Percentiles rank a stretch among this genome's conserved stretches.
These are phyloP conservation scores for Aspergillus puulaauensis DNA, from an alignment of 2,329 filamentous ascomycete species.

Conservation along the genomic window DNA sequence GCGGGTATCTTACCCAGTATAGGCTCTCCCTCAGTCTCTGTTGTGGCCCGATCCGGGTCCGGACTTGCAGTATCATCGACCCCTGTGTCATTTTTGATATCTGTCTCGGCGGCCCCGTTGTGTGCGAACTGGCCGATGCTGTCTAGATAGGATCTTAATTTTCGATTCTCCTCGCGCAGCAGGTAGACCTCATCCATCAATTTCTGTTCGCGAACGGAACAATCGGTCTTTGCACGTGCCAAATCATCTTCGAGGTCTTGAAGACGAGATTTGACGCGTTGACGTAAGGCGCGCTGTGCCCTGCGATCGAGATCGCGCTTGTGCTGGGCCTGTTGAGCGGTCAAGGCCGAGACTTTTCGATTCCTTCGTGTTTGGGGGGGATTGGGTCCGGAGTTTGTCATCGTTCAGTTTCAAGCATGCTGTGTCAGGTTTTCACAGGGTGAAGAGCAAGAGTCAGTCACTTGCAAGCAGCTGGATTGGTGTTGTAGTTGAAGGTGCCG, in stretches of 20 bases:
- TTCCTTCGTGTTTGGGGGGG: too few species aligned
- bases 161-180: not conserved
- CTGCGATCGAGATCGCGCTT: slow-evolving; percentile 3
- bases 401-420: too few species aligned
- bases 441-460: too few species aligned
- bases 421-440: too few species aligned
- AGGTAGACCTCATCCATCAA: not conserved
- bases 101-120: not conserved
- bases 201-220: not conserved
- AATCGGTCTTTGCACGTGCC: not conserved
- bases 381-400: too few species aligned
- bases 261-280: not conserved
- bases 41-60: too few species aligned
- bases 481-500: too few species aligned
- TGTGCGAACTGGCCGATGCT: slow-evolving; percentile 1
- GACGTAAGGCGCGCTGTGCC: not conserved
- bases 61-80: too few species aligned
- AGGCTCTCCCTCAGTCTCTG: too few species aligned
- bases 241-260: slow-evolving; percentile 1
- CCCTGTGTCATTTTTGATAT: too few species aligned
- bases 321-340: not conserved
- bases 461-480: too few species aligned
- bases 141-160: not conserved
- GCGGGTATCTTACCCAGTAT: not conserved
- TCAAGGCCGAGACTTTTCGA: not conserved